Conservation (phyloP, 352 stramenopile genomes). For the Globisporangium viniferum region DNA sequence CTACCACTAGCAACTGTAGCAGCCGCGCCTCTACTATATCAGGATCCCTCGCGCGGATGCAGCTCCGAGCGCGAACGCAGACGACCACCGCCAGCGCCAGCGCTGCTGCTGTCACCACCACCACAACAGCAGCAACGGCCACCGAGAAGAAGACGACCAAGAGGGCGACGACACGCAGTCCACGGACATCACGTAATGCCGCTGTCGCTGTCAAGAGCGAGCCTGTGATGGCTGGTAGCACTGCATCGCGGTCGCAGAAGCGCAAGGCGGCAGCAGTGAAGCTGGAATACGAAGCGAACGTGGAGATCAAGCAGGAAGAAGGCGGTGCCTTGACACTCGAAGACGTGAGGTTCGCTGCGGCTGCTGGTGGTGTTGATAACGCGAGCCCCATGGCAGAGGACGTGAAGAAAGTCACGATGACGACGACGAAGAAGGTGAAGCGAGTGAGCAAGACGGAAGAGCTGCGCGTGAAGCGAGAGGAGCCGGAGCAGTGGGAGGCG, state of each 20-base stretch:
- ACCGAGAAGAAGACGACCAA: slow-evolving; percentile 1
- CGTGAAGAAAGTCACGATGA: slow-evolving; percentile 15
- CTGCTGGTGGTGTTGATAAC: background rate
- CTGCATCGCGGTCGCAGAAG: background rate
- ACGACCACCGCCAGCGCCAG: background rate
- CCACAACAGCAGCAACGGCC: background rate
- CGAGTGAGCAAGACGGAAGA: slow-evolving; percentile 19
- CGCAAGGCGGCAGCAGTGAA: background rate
- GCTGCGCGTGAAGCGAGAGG: slow-evolving; percentile 9
- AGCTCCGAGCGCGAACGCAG: slow-evolving; percentile 6
- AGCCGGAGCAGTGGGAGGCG: slow-evolving; percentile 49
- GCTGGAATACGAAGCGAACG: background rate
- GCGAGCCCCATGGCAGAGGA: background rate
- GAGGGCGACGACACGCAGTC: slow-evolving; percentile 4
- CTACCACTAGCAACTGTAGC: background rate
- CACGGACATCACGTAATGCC: background rate
- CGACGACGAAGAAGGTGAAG: slow-evolving; percentile 20
- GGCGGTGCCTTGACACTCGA: slow-evolving; percentile 3
- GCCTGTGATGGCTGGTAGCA: background rate
- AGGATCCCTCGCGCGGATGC: background rate
- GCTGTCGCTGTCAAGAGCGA: background rate
- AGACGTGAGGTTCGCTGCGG: background rate
- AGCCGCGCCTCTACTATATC: background rate
- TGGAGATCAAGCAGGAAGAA: slow-evolving; percentile 1
- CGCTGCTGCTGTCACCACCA: no score